Conservation (phyloP, 2,329 filamentous ascomycete genomes). For the Penicillium sp. region DNA sequence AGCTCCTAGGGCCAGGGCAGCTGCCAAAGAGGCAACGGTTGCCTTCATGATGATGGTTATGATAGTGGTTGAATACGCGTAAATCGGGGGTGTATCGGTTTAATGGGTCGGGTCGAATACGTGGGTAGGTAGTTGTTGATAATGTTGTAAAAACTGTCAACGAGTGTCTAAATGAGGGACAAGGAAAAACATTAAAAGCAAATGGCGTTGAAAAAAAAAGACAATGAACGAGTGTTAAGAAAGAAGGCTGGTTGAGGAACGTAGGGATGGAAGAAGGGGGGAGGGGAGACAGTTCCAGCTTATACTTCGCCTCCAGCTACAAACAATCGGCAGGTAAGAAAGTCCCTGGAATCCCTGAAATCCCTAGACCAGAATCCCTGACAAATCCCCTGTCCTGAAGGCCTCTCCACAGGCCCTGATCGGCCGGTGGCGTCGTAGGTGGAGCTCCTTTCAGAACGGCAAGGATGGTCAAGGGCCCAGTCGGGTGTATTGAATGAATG, state of each 20-base stretch:
- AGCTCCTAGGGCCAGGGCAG: conserved; percentile 54
- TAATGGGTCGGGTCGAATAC: background rate
- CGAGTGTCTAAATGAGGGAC: conserved; percentile 26
- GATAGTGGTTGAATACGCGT: background rate
- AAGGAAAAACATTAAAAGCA: conserved; percentile 34
- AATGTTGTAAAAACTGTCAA: background rate
- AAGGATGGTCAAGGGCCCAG: conserved; percentile 8
- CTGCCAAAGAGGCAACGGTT: conserved; percentile 52
- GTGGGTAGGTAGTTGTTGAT: background rate
- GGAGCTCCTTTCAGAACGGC: conserved; percentile 6
- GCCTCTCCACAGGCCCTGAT: conserved; percentile 9
- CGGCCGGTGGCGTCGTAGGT: conserved; percentile 6
- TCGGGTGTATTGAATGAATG: background rate
- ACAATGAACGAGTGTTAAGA: conserved; percentile 28
- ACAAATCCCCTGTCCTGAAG: conserved; percentile 9
- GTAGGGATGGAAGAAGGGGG: conserved; percentile 29
- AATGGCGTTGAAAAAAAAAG: conserved; percentile 32
- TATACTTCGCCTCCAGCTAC: background rate
- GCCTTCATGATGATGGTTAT: conserved; percentile 59
- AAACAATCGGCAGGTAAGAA: background rate
- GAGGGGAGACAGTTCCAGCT: conserved; percentile 3
- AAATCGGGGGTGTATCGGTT: background rate
- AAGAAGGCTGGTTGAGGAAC: conserved; percentile 24
- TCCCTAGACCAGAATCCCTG: conserved; percentile 5
- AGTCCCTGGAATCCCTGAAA: conserved; percentile 8